phyloP scores from a whole-genome alignment of 208 protist genomes.

The Crithidia bombi region DNA sequence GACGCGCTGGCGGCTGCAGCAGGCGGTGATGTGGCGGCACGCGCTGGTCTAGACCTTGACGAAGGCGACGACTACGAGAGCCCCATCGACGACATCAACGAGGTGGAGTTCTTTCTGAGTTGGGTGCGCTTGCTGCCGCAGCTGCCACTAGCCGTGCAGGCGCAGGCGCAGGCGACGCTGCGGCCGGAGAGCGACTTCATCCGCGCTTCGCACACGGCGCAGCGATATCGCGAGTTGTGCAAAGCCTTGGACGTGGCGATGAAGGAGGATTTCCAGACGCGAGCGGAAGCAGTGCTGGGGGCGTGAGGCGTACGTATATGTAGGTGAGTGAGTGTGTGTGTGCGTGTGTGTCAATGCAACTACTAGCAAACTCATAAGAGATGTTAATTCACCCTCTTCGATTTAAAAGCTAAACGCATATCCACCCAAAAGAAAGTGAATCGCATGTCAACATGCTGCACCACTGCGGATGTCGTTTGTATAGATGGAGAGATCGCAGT shows the following conservation, averaged over 20 bases:
- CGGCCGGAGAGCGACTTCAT: constrained; percentile 49
- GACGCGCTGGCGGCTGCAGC: constrained; percentile 18
- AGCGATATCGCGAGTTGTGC: constrained; percentile 56
- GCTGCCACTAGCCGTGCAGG: constrained; percentile 23
- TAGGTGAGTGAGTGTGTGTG: background rate
- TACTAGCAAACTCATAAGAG: too few species aligned
- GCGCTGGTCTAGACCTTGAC: constrained; percentile 44
- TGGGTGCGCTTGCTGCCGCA: constrained; percentile 37
- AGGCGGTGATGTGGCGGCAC: constrained; percentile 8
- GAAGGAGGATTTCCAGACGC: constrained; percentile 51
- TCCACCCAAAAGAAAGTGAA: too few species aligned
- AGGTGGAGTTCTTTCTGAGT: constrained; percentile 62
- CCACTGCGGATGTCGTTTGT: too few species aligned
- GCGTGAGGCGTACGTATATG: background rate
- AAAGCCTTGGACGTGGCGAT: constrained; percentile 57
- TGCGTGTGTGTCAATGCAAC: too few species aligned
- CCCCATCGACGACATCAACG: constrained; percentile 88
- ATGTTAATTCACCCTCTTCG: too few species aligned
- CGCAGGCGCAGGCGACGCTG: constrained; percentile 27
- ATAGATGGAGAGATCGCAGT: too few species aligned
- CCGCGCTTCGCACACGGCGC: constrained; percentile 46
- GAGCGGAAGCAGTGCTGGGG: constrained; percentile 27
- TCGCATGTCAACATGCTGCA: too few species aligned
- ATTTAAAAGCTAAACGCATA: background rate
- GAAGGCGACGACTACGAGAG: constrained; percentile 89